These are phyloP conservation scores for Micractinium conductrix DNA, from an alignment of 139 green algal genomes.

Conservation along the genomic window DNA sequence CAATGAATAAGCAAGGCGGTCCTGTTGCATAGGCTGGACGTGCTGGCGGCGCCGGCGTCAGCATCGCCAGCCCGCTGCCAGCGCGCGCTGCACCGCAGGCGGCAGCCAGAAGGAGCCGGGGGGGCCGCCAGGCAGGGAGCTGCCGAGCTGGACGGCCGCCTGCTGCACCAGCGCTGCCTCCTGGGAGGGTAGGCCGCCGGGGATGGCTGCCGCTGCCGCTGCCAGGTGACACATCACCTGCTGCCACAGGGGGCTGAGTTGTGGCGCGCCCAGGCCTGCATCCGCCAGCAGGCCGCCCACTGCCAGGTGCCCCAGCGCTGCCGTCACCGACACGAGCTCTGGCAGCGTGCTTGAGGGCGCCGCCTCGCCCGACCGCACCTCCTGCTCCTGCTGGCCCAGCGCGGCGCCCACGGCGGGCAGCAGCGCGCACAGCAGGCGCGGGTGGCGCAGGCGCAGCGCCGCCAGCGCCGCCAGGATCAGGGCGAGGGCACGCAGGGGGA, in stretches of 20 bases:
- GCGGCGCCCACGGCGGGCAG: neutral
- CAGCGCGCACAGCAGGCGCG: slow-evolving; percentile 1
- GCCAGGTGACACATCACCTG: neutral
- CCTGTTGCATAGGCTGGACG: too few relatives aligned
- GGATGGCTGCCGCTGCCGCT: neutral
- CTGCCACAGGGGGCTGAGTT: slow-evolving; percentile 16
- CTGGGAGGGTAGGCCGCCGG: neutral
- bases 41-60: too few relatives aligned
- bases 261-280: neutral
- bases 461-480: neutral
- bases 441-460: neutral
- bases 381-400: neutral
- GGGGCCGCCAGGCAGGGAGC: neutral
- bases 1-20: too few relatives aligned
- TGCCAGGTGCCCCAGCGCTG: neutral
- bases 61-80: too few relatives aligned
- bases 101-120: neutral
- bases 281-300: neutral
- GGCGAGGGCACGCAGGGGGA: neutral
- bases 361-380: too few relatives aligned
- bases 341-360: too few relatives aligned
- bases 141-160: neutral
- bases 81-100: neutral
- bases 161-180: neutral
- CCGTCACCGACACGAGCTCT: neutral